Evolutionary conservation across 192 early-diverging fungal species (phyloP), one percentile per base, ranked within the genome.

Genomic region (Backusella circina): DNA sequence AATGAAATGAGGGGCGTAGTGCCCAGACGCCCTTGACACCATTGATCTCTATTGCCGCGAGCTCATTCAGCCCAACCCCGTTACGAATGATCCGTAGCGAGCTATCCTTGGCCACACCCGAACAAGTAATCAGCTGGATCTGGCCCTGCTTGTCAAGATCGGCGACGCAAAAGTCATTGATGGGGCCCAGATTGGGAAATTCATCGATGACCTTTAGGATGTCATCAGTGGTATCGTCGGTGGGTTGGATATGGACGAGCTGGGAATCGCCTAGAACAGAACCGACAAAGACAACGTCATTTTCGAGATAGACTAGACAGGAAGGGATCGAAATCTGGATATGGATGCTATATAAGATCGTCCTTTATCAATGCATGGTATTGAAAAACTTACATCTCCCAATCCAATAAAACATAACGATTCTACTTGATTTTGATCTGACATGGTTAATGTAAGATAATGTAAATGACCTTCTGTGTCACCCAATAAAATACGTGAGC

Each of bases 201-300:
- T 86, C 84, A 65, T 93, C 85, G 37, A 91, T 65, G 9, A 91
- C 80, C 51, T 90, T 84, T 0, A 96, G 31, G 64, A 84, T 91
- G 8, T 84, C 83, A 13, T 82, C 75, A 31, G 89, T 79, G 6
- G 84, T 78, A 35, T 36, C 41, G 9, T 33, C 28, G 1, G 23
- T 44, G 10, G 28, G 23, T 32, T 70, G 35, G 30, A 98, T 82
- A 15, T 89, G 77, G 1, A 94, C 83, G 7, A 98, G 81, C 61
- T 94, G 87, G n/a, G 96, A 95, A 80, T 98, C 96, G 15, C 93
- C 94, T 50, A 86, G 89, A 73, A 93, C 91, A 6, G 95, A 97
- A 8, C 98, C 97, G 41, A 98, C 79, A 79, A 88, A 99, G 10
- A 93, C 84, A 69, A 87, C 86, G 64, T 91, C 91, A 35, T 88